Evolutionary conservation across 331 rosid genomes (phyloP).

Genomic region (Stylosanthes scabra): DNA sequence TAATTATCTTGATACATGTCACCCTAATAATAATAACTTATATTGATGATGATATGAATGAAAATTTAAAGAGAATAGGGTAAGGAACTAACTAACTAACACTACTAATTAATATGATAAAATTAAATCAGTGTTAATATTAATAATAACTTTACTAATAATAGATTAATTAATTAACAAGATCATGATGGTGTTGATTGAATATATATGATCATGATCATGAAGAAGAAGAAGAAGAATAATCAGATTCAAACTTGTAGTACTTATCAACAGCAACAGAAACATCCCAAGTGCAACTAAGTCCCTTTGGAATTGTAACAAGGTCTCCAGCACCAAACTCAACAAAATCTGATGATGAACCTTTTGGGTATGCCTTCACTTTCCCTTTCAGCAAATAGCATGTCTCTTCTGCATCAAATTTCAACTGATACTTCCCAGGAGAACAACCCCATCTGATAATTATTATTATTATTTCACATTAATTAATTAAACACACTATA

Average conservation of each 20-base stretch:
- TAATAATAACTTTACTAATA: too few relatives aligned
- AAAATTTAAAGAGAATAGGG: too few relatives aligned
- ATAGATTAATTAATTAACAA: background rate
- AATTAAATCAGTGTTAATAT: background rate
- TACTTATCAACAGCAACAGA: conserved; percentile 92
- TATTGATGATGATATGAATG: too few relatives aligned
- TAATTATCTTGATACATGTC: too few relatives aligned
- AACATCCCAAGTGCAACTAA: conserved; percentile 99
- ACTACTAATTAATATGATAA: too few relatives aligned
- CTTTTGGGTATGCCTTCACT: conserved; percentile 84
- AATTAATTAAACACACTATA: background rate
- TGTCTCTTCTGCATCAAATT: conserved; percentile 97
- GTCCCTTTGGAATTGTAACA: conserved; percentile 84
- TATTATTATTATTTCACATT: background rate
- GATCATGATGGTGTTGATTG: conserved; percentile 1
- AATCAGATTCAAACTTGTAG: conserved; percentile 80
- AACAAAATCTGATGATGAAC: conserved; percentile 70
- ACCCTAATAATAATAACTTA: too few relatives aligned
- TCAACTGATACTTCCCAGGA: conserved; percentile 90
- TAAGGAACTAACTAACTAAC: too few relatives aligned
- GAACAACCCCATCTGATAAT: conserved; percentile 95
- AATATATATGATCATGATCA: background rate
- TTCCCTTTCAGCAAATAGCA: conserved; percentile 92
- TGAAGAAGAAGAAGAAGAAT: conserved; percentile 22
- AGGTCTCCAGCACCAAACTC: conserved; percentile 98